These are phyloP conservation scores for Jacaranda mimosifolia DNA, from an alignment of 257 asterid species.

Conservation along the genomic window DNA sequence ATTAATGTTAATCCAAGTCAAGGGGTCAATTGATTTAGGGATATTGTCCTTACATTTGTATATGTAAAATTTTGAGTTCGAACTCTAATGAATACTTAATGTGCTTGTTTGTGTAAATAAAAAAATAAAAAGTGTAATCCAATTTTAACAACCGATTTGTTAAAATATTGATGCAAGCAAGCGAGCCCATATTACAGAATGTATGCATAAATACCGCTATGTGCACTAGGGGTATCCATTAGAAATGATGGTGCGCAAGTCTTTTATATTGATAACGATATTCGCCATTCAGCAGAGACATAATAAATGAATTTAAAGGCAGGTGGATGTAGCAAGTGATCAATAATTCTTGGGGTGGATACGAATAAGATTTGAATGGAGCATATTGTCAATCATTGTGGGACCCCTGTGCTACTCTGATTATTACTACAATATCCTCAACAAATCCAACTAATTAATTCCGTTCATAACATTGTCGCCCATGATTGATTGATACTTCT, in stretches of 20 bases:
- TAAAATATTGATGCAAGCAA: too few species aligned
- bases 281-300: slow-evolving; percentile 3
- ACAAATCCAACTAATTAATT: not conserved
- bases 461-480: not conserved
- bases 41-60: too few species aligned
- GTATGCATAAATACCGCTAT: too few species aligned
- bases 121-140: too few species aligned
- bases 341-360: slow-evolving; percentile 11
- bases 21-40: too few species aligned
- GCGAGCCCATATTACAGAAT: too few species aligned
- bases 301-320: slow-evolving; percentile 20
- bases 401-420: not conserved
- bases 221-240: too few species aligned
- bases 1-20: too few species aligned
- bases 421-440: slow-evolving; percentile 1
- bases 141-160: too few species aligned
- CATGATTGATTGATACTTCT: not conserved
- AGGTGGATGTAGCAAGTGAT: slow-evolving; percentile 5
- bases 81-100: too few species aligned
- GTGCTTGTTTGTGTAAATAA: too few species aligned
- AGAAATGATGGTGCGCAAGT: not conserved
- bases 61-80: too few species aligned
- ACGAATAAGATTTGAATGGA: slow-evolving; percentile 5
- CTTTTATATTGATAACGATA: not conserved
- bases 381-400: slow-evolving; percentile 15